Conservation (phyloP, 2,329 filamentous ascomycete species). For the Fusarium sp. region DNA sequence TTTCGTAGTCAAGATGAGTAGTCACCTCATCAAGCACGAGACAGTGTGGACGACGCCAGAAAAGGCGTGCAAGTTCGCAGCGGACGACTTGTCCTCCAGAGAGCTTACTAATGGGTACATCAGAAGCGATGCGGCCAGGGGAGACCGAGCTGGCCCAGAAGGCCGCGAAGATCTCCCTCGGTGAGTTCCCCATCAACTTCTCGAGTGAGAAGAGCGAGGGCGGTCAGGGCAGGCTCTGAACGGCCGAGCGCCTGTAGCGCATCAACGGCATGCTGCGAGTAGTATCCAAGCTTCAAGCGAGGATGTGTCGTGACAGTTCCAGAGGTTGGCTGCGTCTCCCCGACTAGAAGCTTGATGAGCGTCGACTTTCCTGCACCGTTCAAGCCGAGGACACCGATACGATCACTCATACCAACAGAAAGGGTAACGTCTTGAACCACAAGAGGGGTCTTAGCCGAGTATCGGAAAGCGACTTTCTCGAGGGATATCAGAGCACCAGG, state of each 20-base stretch:
- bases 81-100: slow-evolving; percentile 83
- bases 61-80: slow-evolving; percentile 73
- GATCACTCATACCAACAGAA: slow-evolving; percentile 78
- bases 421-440: slow-evolving; percentile 74
- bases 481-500: slow-evolving; percentile 79
- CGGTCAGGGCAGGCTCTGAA: slow-evolving; percentile 66
- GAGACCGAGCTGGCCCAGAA: slow-evolving; percentile 77
- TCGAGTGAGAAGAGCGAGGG: slow-evolving; percentile 70
- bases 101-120: slow-evolving; percentile 78
- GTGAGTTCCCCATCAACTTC: slow-evolving; percentile 64
- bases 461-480: slow-evolving; percentile 76
- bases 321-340: slow-evolving; percentile 65
- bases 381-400: slow-evolving; percentile 80
- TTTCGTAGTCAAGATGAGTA: slow-evolving; percentile 87
- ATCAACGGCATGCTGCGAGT: slow-evolving; percentile 84
- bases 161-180: slow-evolving; percentile 75
- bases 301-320: slow-evolving; percentile 76
- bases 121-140: slow-evolving; percentile 77
- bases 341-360: slow-evolving; percentile 77
- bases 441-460: slow-evolving; percentile 54
- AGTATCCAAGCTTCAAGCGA: slow-evolving; percentile 78
- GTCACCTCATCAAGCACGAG: slow-evolving; percentile 85
- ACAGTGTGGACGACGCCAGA: slow-evolving; percentile 77
- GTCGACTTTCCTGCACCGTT: slow-evolving; percentile 89
- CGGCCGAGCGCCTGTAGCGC: slow-evolving; percentile 68